These are phyloP conservation scores for Xerocomus spinulosus DNA, from an alignment of 768 basidiomycete genomes.

Conservation along the genomic window DNA sequence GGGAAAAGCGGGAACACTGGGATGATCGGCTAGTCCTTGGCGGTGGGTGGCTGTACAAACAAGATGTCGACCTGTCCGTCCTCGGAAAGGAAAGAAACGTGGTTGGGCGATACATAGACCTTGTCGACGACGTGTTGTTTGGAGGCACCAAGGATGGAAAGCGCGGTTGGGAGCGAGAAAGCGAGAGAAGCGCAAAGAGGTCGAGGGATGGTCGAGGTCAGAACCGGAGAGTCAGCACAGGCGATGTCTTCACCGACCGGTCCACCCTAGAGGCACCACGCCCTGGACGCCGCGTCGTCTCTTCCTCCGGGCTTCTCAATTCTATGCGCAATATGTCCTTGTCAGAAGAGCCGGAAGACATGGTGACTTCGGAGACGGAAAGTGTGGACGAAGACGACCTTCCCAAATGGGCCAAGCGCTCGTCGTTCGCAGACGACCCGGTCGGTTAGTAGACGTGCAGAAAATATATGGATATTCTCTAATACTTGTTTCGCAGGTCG, in stretches of 20 bases:
- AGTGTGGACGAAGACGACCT: slow-evolving; percentile 66
- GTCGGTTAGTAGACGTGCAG: slow-evolving; percentile 45
- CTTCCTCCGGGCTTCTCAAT: slow-evolving; percentile 51
- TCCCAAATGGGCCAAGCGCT: slow-evolving; percentile 72
- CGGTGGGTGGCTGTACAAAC: slow-evolving; percentile 77
- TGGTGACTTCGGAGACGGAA: slow-evolving; percentile 39
- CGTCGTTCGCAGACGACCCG: slow-evolving; percentile 49
- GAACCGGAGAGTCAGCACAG: slow-evolving; percentile 30
- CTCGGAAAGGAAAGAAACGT: slow-evolving; percentile 54
- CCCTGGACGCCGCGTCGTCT: slow-evolving; percentile 48
- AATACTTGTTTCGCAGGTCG: slow-evolving; percentile 45
- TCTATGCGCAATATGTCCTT: slow-evolving; percentile 47
- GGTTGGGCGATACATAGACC: slow-evolving; percentile 60
- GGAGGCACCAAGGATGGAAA: slow-evolving; percentile 48
- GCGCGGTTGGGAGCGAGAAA: slow-evolving; percentile 46
- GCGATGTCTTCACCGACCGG: slow-evolving; percentile 26
- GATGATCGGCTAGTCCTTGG: slow-evolving; percentile 77
- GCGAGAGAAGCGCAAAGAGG: slow-evolving; percentile 43
- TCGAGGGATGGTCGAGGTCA: slow-evolving; percentile 37
- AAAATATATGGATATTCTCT: not conserved
- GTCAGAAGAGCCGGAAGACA: slow-evolving; percentile 55
- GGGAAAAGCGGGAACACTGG: slow-evolving; percentile 67
- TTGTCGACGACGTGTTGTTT: slow-evolving; percentile 80
- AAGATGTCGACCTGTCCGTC: slow-evolving; percentile 52
- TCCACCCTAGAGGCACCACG: slow-evolving; percentile 18